Evolutionary conservation across 1,284 basidiomycete genomes (phyloP), one percentile per base, ranked within the genome.

Genomic region (Cryptococcus sp.): DNA sequence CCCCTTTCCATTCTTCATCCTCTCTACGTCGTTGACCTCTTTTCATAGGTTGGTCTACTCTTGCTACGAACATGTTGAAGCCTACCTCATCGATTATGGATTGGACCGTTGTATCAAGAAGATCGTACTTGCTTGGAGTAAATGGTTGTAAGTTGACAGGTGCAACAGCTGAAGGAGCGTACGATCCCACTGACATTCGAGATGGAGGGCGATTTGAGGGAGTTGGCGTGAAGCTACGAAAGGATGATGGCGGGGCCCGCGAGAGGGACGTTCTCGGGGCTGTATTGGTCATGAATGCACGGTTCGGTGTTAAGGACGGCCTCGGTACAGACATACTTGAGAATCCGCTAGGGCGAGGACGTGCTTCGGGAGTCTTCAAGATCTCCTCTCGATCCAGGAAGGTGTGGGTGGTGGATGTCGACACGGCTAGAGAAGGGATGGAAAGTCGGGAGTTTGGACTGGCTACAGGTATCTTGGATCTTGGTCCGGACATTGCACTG

Each of bases 1-100:
- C 68, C 4, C 73, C 75, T 33, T 70, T 73, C 73, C 75, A 77
- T 49, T 70, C 63, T 32, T 73, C 70, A 7, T 63, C 62, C 3
- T 73, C 68, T 7, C 51, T 54, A 55, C 58, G 61, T 36, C 67
- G 49, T 57, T 76, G 74, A n/a, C 72, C 72, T 33, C 62, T 58
- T 31, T 66, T 63, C 49, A 77, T 38, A 0, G 74, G 52, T 49
- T 53, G 58, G 58, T 76, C 75, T 3, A 76, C 41, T 8, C 74
- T 55, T n/a, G 62, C 60, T 3, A 73, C 65, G 34, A 68, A 62
- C 1, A 68, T 49, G 15, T 60, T 53, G 43, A 68, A 70, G 15
- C 60, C 59, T 2, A 59, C 60, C 8, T 53, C 60, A 3, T 65
- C 60, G 13, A 77, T 30, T 5, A 68, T 56, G 7, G 46, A 33